Base-by-base conservation (phyloP, 2,329 filamentous ascomycete species). In the Fusarium sp. region DNA sequence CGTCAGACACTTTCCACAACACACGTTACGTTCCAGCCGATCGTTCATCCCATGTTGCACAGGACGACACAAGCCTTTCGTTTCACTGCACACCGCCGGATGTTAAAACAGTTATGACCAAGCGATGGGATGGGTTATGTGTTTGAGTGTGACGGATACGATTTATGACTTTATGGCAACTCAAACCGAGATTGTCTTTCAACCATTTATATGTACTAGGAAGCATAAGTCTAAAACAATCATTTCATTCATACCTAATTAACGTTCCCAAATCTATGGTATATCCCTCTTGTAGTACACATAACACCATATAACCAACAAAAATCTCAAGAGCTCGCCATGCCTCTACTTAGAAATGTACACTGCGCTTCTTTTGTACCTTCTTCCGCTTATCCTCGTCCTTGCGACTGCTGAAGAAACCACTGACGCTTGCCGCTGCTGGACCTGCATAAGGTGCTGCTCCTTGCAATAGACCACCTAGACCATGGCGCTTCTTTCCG, bases 331-430 rank as follows among this genome's bases (percentile, higher is more conserved):
- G 18, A 20, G 34, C 18, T 25, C 18, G 16, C 40, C 22, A 38
- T 44, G 24, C 4, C 34, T 40, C 18, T 18, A 29, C 49, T 71
- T 66, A 85, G 63, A 85, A 85, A 70, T 85, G 81, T 60, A 81
- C 78, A 58, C 84, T 86, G 59, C 82, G 80, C 79, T 85, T 86
- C 79, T 86, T 86, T 60, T 81, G 79, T 52, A 81, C 70, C 77
- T 83, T 81, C 74, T 82, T 82, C 53, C 78, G 76, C 61, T 80
- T 82, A 75, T 80, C 79, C 70, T 83, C 75, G 64, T 80, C 80
- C 63, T 60, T 76, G 60, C 67, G 76, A 62, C 70, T 63, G 10
- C 81, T 68, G 74, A 83, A 81, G 77, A 85, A 86, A 51, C 79
- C 83, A 70, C 80, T 86, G 70, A 80, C 83, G 53, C 79, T 86